Evolutionary conservation across 2,329 filamentous ascomycete species (phyloP).

Genomic region (Herpotrichia juniperi): DNA sequence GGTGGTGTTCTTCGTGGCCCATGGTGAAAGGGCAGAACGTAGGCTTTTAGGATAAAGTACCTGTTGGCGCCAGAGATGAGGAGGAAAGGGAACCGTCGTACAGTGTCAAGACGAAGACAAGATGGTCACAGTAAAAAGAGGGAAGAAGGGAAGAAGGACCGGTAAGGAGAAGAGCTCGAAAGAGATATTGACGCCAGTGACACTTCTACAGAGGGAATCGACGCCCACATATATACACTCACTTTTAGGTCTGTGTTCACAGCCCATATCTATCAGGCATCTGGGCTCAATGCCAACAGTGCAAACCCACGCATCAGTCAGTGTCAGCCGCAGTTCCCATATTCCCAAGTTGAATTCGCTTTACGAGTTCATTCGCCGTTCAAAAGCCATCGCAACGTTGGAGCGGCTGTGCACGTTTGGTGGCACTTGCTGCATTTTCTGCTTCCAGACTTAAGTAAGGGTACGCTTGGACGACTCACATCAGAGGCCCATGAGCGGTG

Average conservation of each 20-base stretch:
- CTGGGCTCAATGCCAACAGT: background rate
- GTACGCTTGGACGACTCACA: no score
- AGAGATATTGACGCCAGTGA: no score
- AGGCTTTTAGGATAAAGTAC: background rate
- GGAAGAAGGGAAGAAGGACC: no score
- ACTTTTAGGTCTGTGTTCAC: background rate
- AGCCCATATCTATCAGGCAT: background rate
- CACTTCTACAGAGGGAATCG: background rate
- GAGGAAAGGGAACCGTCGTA: no score
- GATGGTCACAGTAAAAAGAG: no score
- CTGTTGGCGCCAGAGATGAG: no score
- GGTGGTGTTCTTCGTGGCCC: conserved; percentile 23
- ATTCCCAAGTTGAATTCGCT: background rate
- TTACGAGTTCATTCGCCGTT: background rate
- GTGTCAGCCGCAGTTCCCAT: background rate
- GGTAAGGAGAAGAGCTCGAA: no score
- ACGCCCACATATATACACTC: background rate
- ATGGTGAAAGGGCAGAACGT: conserved; percentile 7
- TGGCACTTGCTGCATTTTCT: background rate
- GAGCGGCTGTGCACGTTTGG: background rate
- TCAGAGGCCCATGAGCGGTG: no score
- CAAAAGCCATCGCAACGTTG: background rate
- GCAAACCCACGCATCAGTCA: background rate
- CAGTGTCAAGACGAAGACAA: no score
- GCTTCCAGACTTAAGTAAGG: background rate